Base-by-base conservation (phyloP, 345 rosid species). In the Erysimum cheiranthoides region DNA sequence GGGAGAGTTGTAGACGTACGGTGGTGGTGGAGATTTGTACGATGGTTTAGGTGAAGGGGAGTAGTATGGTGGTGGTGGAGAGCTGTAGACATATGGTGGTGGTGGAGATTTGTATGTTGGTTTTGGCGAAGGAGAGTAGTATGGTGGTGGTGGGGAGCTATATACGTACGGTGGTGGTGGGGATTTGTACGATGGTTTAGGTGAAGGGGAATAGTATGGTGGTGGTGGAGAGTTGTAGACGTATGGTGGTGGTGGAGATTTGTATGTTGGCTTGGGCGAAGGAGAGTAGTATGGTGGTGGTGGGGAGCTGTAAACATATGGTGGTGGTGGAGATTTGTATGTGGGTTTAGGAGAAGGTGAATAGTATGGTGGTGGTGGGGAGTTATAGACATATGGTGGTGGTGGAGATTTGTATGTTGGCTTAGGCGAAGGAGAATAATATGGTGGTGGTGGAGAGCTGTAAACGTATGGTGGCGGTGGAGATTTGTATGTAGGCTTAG, bases 11-110 rank as follows among this genome's bases (percentile, higher is more conserved):
- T 54, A 54, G 5, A 54, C 36, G 18, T 54, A 54, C 0, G 60
- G 10, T 54, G 38, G 17, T 12, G 36, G 59, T 12, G 59, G 34
- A 28, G 59, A 53, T 28, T 53, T 53, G 35, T 53, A 28, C 6
- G 35, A 5, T 5, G 59, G 35, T 53, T 28, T 53, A 12, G 59
- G 59, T 12, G 36, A 28, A 27, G 59, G 59, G 1, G 59, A 53
- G 17, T 53, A 28, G 35, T 53, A 28, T 11, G 59, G 59, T 28
- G 59, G 59, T 2, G 59, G 59, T 54, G 59, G 36, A 13, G 59
- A 54, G 10, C 9, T 54, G 36, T 54, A 54, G 6, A 54, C 59
- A 5, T 54, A 54, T 13, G 36, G 59, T 54, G 59, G 36, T 54
- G 59, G 59, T 12, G 59, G 59, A 54, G 59, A 54, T 54, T 54